Evolutionary conservation across 2,329 filamentous ascomycete genomes (phyloP).

Genomic region (Nigrospora osmanthi): DNA sequence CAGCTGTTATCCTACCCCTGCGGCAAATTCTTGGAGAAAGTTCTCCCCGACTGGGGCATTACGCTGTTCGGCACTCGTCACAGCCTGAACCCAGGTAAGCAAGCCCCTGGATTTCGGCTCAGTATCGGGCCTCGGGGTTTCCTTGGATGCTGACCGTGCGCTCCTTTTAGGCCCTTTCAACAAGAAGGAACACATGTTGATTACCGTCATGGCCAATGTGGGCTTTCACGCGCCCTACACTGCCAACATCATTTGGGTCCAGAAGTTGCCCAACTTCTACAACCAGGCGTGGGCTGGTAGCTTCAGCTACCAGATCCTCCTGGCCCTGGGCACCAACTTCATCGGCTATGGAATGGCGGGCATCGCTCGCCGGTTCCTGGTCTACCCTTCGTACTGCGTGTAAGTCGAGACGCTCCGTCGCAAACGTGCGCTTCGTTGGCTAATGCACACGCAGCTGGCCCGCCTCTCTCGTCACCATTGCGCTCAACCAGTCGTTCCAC

Average conservation of each 20-base stretch:
- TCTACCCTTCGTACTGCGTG: constrained; percentile 42
- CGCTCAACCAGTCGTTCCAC: constrained; percentile 37
- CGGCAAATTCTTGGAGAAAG: constrained; percentile 40
- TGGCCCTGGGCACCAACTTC: constrained; percentile 43
- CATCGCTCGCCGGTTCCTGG: constrained; percentile 35
- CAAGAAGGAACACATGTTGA: constrained; percentile 52
- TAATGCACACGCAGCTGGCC: constrained; percentile 37
- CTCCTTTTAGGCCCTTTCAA: constrained; percentile 30
- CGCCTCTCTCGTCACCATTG: constrained; percentile 35
- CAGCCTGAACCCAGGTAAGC: constrained; percentile 19
- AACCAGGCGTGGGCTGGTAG: constrained; percentile 39
- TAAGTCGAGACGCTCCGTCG: not conserved
- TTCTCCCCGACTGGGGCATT: constrained; percentile 42
- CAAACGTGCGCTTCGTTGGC: constrained; percentile 20
- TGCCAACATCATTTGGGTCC: constrained; percentile 40
- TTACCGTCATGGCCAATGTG: constrained; percentile 55
- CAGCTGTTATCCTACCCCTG: constrained; percentile 49
- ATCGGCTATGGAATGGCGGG: constrained; percentile 50
- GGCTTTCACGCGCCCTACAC: constrained; percentile 40
- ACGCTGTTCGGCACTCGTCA: constrained; percentile 29
- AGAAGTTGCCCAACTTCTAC: constrained; percentile 40
- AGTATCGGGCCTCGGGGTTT: no score
- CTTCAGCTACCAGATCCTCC: constrained; percentile 41
- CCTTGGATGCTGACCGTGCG: not conserved
- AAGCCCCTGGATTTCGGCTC: not conserved